Evolutionary conservation across 2,329 filamentous ascomycete species (phyloP), one percentile per base, ranked within the genome.

Genomic region (Neonectria magnoliae): DNA sequence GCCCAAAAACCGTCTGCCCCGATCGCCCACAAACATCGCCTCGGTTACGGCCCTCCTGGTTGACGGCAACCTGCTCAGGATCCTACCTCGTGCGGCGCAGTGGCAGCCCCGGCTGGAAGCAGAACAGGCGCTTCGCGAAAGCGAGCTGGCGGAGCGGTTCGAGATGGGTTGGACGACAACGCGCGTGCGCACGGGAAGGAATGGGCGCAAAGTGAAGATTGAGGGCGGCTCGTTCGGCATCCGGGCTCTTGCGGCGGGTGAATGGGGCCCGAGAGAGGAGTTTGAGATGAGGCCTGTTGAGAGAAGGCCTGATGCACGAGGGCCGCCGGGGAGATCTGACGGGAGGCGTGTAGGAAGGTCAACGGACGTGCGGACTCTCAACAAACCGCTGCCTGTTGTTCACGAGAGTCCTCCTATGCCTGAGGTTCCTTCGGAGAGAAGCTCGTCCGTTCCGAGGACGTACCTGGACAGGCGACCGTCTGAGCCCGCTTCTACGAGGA

Each of bases 31-130:
- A 3, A 78, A 73, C 27, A 78, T 81, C 54, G 80, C 79, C n/a
- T 77, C 76, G n/a, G 62, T 76, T 20, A 77, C 77, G 0, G 77
- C 77, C 1, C 69, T 81, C 25, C 71, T 81, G 3, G 78, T 74
- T 1, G 79, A 80, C 27, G 79, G 79, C 1, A 80, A 81, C 62
- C 61, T 81, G 4, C 70, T 79, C 38, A 67, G 47, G 36, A 60
- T 68, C n/a, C 27, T 74, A 5, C 72, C 72, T 0, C 69, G 67
- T 6, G 71, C 60, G 2, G 72, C 71, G 9, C 72, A 74, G 58
- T 74, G 72, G 72, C 71, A 74, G 25, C 63, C 68, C 20, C 56
- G 60, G 11, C 52, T 53, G 14, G 71, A 74, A 14, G 58, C 74
- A 10, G 58, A 71, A 42, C 31, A 61, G 2, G 61, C 62, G 2